Base-by-base conservation (phyloP, 2,329 filamentous ascomycete species). In the Fusarium bactridioides region DNA sequence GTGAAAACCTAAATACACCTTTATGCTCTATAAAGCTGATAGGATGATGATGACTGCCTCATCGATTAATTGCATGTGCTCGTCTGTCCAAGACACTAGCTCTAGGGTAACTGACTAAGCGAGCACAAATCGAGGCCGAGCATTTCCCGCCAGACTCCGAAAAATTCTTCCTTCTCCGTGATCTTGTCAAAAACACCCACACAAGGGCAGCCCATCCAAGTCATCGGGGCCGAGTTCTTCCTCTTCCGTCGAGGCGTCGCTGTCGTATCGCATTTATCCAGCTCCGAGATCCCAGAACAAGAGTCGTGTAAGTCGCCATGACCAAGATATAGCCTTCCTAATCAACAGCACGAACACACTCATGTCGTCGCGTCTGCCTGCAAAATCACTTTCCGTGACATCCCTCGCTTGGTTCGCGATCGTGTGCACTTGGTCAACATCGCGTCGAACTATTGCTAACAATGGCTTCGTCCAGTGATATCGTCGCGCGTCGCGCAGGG, bases 241-340 rank as follows among this genome's bases (percentile, higher is more conserved):
- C 83, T 84, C 79, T 82, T 84, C 83, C 83, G 83, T 83, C 79
- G 77, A 80, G 74, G 75, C 74, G 74, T 76, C 58, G 66, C 77
- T 73, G 81, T 78, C 78, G 80, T 80, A 78, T 83, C 81, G 80
- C 82, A 83, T 83, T 83, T 83, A 83, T 81, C 80, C 81, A 82
- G 80, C 73, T 82, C 82, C 81, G 81, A 68, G 65, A 77, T 81
- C 80, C 81, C 79, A 73, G 74, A 77, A 76, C 75, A 73, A 75
- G 69, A 73, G 77, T 75, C 70, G 69, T 81, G 80, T 82, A 81
- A 82, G 80, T 83, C 75, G 64, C 47, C 68, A 70, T 64, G 70
- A 62, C 72, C 67, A 64, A 71, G 70, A 73, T 67, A 64, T 74
- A 73, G 65, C 57, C 61, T 59, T 54, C 55, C 62, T 63, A 63